phyloP scores from a whole-genome alignment of 192 early-diverging fungal species.

The Phycomyces nitens region DNA sequence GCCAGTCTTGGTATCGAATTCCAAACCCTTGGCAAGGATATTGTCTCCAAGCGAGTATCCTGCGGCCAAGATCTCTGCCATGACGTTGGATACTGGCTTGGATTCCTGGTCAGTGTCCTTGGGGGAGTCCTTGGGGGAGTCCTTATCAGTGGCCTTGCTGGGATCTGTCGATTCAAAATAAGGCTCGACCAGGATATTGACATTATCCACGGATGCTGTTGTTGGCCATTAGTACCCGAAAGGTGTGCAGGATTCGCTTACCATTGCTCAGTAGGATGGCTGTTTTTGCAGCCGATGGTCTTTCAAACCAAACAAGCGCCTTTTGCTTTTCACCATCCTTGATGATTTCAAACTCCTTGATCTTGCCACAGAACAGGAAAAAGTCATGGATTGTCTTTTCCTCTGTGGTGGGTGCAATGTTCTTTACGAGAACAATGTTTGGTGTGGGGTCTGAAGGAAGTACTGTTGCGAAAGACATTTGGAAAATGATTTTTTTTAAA shows the following conservation, averaged over 20 bases:
- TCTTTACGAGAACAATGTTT: constrained; percentile 43
- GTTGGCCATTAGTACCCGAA: neutral
- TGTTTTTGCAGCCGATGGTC: constrained; percentile 53
- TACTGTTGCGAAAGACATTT: neutral
- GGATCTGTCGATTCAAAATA: constrained; percentile 25
- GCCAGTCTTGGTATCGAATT: constrained; percentile 59
- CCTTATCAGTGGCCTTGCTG: neutral
- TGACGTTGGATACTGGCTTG: constrained; percentile 45
- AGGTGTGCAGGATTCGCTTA: no score
- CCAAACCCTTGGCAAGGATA: constrained; percentile 55
- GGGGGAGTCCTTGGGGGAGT: constrained; percentile 6
- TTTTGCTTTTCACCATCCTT: constrained; percentile 36
- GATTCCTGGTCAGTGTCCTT: constrained; percentile 11
- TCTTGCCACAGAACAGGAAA: constrained; percentile 57
- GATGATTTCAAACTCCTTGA: constrained; percentile 49
- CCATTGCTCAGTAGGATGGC: constrained; percentile 49
- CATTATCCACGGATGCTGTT: constrained; percentile 50
- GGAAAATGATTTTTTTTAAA: no score
- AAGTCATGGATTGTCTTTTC: constrained; percentile 56
- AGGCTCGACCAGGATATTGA: constrained; percentile 47
- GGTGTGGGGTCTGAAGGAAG: constrained; percentile 43
- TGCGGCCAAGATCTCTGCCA: constrained; percentile 63
- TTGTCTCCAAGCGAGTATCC: constrained; percentile 57
- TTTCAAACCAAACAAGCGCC: constrained; percentile 48
- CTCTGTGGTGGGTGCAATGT: constrained; percentile 43